These are phyloP conservation scores for Oenanthe javanica DNA, from an alignment of 140 eudicot genomes.

Conservation along the genomic window DNA sequence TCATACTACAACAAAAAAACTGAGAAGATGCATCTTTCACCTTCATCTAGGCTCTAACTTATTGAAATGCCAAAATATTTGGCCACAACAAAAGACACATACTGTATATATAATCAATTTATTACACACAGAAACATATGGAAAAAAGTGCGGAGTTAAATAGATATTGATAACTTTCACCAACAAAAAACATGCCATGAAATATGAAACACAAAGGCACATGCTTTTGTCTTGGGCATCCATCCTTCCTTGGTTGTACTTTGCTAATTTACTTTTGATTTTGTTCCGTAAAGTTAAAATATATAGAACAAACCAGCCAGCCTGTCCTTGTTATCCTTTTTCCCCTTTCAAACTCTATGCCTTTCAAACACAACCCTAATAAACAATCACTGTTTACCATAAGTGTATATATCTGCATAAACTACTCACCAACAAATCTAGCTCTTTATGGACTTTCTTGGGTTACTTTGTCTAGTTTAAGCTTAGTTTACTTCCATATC, in stretches of 20 bases:
- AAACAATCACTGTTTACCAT: slow-evolving; percentile 27
- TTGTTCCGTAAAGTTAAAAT: slow-evolving; percentile 13
- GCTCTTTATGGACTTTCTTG: slow-evolving; percentile 10
- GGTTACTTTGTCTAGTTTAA: background rate
- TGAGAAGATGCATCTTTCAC: background rate
- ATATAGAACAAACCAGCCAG: slow-evolving; percentile 19
- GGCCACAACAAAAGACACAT: background rate
- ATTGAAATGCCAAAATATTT: background rate
- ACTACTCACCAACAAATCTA: slow-evolving; percentile 2
- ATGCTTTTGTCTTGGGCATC: slow-evolving; percentile 6
- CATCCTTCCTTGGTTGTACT: slow-evolving; percentile 22
- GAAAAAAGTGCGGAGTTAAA: background rate
- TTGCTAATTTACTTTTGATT: slow-evolving; percentile 14
- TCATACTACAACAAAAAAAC: no score
- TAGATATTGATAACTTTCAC: background rate
- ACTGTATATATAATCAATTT: background rate
- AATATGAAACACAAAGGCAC: slow-evolving; percentile 19
- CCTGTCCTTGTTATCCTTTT: slow-evolving; percentile 36
- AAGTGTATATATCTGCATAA: background rate
- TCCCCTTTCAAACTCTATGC: slow-evolving; percentile 30
- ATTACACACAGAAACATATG: background rate
- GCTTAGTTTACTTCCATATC: background rate
- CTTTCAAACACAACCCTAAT: slow-evolving; percentile 30
- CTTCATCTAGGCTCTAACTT: background rate
- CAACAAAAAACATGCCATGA: slow-evolving; percentile 19